Evolutionary conservation across 2,329 filamentous ascomycete genomes (phyloP), one percentile per base, ranked within the genome.

Genomic region (Talaromyces funiculosus): DNA sequence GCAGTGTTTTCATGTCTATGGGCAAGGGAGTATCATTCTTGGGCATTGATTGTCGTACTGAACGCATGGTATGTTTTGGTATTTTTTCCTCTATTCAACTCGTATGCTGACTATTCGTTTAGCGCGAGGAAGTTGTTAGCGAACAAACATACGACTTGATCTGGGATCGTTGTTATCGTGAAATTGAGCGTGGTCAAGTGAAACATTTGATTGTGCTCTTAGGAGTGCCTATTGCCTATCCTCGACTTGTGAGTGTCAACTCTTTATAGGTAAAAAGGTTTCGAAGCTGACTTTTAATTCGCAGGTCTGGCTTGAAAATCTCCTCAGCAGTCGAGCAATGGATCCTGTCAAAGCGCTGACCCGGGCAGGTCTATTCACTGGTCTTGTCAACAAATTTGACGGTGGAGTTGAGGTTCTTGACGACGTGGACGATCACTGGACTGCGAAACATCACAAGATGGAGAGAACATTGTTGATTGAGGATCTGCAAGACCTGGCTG

Each of bases 361-460:
- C 40, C 89, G 90, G 68, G 84, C 88, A 37, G 92, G 93, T 1
- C 75, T 95, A 66, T 81, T 97, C 56, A 90, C 91, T 62, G 82
- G 82, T 12, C 85, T 95, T 45, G 80, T 96, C 40, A 96, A 96
- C 77, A 89, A 89, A 66, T 92, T 96, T 67, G 92, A 97, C 69
- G 92, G 91, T 22, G 91, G 91, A 18, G 89, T 94, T 5, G 94
- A 97, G 74, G 90, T 97, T 14, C 80, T 96, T 29, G 92, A 96
- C 71, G 92, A 96, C 68, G 78, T 96, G 9, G 93, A 97, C 71
- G 94, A 97, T 73, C 93, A 99, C 72, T 99, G 94, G 94, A 97
- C 93, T 0, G 90, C 93, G 38, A 96, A 91, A 71, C 90, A 92
- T 70, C 92, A 97, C 78, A 99, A 97, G 72, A 82, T 86, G 26